Conservation (phyloP, 2,329 filamentous ascomycete species). For the Cladosporium halotolerans region DNA sequence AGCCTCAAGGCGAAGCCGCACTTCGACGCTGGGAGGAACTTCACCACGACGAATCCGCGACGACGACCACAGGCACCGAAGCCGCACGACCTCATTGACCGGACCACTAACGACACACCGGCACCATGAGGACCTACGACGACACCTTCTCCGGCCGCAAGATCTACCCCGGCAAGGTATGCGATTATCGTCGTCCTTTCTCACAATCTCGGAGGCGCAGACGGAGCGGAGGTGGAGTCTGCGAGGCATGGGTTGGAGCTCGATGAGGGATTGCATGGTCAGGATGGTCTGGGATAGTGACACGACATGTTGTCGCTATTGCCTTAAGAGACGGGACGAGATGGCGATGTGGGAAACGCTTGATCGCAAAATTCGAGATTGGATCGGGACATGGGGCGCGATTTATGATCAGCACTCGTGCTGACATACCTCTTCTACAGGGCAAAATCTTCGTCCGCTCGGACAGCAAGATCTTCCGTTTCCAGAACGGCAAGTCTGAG, state of each 20-base stretch:
- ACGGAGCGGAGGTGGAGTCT: not conserved
- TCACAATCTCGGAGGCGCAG: not conserved
- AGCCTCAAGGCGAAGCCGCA: no score
- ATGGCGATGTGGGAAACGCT: not conserved
- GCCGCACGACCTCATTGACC: not conserved
- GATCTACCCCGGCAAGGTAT: slow-evolving; percentile 75
- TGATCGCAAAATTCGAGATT: slow-evolving; percentile 1
- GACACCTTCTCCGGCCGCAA: slow-evolving; percentile 71
- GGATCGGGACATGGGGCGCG: not conserved
- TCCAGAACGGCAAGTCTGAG: slow-evolving; percentile 99
- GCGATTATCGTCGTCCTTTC: not conserved
- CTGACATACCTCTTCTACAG: slow-evolving; percentile 46
- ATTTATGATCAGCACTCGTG: slow-evolving; percentile 10
- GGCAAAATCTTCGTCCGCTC: slow-evolving; percentile 99
- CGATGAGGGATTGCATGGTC: slow-evolving; percentile 11
- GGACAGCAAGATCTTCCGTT: slow-evolving; percentile 99
- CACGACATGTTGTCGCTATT: not conserved
- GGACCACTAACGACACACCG: slow-evolving; percentile 21
- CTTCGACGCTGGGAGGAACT: no score
- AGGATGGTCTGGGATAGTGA: not conserved
- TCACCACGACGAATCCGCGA: no score
- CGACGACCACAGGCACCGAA: no score
- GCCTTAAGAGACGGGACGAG: not conserved
- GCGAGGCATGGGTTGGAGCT: slow-evolving; percentile 15
- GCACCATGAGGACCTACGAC: slow-evolving; percentile 71